Evolutionary conservation across 2,329 filamentous ascomycete species (phyloP).

Genomic region (Aspergillus brunneoviolaceus): DNA sequence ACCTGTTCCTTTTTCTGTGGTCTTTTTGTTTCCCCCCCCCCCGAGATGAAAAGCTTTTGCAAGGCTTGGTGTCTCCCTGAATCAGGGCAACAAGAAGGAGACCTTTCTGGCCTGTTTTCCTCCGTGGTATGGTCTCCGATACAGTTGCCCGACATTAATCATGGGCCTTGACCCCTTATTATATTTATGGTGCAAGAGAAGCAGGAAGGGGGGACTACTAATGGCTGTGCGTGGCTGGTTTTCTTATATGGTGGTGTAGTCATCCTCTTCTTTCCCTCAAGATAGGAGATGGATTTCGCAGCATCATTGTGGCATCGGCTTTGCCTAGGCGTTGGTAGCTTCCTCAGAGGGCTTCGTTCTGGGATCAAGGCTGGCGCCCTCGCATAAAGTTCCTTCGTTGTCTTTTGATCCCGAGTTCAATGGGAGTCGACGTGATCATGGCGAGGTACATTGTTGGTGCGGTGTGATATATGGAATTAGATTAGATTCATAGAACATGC

Average conservation of each 20-base stretch:
- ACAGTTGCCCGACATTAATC: constrained; percentile 56
- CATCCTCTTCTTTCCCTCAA: constrained; percentile 30
- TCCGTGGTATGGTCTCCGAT: constrained; percentile 56
- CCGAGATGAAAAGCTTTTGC: neutral
- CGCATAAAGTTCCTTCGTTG: constrained; percentile 23
- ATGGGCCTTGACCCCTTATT: constrained; percentile 22
- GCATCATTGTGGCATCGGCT: neutral
- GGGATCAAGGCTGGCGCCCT: constrained; percentile 19
- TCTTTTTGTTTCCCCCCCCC: no score
- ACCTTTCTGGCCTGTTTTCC: constrained; percentile 33
- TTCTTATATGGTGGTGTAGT: constrained; percentile 18
- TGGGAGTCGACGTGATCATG: constrained; percentile 35
- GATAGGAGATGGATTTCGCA: constrained; percentile 37
- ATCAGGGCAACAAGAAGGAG: constrained; percentile 58
- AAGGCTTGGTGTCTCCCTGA: neutral
- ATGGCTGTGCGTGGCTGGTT: neutral
- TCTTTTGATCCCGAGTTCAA: constrained; percentile 21
- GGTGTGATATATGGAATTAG: neutral
- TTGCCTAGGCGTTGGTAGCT: neutral
- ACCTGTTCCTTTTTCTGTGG: neutral
- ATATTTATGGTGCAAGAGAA: neutral
- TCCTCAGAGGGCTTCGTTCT: constrained; percentile 14
- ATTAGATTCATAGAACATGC: neutral
- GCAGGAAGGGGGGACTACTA: neutral
- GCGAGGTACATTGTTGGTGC: constrained; percentile 35